Evolutionary conservation across 78 protist species (phyloP).

Genomic region (Dictyostelium brefeldianum): DNA sequence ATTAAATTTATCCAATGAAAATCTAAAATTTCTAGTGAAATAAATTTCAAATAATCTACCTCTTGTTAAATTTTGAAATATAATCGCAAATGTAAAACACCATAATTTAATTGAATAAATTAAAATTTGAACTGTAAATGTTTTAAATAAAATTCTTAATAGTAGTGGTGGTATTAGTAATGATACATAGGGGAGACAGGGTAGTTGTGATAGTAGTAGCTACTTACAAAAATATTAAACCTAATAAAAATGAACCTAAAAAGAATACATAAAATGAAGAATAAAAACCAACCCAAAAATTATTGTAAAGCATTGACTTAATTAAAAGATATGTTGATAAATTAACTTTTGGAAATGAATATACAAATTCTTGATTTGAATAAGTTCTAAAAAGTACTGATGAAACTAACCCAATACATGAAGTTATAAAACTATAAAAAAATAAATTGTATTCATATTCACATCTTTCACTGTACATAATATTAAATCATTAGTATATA

Average conservation of each 20-base stretch:
- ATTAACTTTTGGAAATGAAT: slow-evolving; percentile 52
- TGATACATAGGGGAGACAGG: too few species aligned
- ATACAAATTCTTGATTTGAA: slow-evolving; percentile 44
- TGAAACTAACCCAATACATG: slow-evolving; percentile 9
- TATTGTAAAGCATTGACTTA: slow-evolving; percentile 27
- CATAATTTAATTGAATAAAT: slow-evolving; percentile 30
- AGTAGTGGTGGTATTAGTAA: too few species aligned
- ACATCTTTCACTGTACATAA: slow-evolving; percentile 5
- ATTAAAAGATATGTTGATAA: slow-evolving; percentile 20
- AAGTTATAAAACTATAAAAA: slow-evolving; percentile 15
- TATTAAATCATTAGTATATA: background rate
- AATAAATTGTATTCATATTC: slow-evolving; percentile 20
- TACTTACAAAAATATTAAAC: slow-evolving; percentile 32
- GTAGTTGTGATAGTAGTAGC: too few species aligned
- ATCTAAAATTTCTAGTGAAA: slow-evolving; percentile 20
- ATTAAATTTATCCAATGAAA: slow-evolving; percentile 40
- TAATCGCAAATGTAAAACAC: slow-evolving; percentile 22
- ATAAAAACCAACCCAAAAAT: slow-evolving; percentile 48
- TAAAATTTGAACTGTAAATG: slow-evolving; percentile 36
- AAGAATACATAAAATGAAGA: slow-evolving; percentile 46
- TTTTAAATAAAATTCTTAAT: slow-evolving; percentile 30
- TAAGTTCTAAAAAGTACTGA: slow-evolving; percentile 17
- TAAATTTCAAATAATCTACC: slow-evolving; percentile 36
- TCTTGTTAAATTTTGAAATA: slow-evolving; percentile 38
- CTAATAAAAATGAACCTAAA: slow-evolving; percentile 22